Evolutionary conservation across 805 yeast genomes (phyloP).

Genomic region (Candida ascalaphidarum): DNA sequence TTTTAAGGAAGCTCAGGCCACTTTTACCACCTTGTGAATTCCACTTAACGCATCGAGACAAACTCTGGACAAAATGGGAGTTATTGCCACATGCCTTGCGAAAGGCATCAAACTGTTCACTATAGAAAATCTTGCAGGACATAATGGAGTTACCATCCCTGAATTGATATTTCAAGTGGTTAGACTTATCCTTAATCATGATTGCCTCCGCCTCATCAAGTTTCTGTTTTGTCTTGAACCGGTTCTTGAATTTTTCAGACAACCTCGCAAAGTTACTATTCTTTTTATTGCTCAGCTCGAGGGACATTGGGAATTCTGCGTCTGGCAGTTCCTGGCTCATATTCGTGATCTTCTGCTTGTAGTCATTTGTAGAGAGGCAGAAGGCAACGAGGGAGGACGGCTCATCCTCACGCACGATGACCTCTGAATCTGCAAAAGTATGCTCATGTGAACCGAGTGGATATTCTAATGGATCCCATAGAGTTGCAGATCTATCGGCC

Average conservation of each 20-base stretch:
- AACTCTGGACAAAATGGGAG: conserved; percentile 73
- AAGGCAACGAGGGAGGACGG: conserved; percentile 93
- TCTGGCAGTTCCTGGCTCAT: conserved; percentile 12
- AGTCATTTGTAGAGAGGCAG: conserved; percentile 81
- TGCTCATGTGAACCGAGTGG: conserved; percentile 80
- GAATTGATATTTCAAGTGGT: conserved; percentile 87
- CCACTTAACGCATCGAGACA: conserved; percentile 93
- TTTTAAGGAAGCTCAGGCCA: conserved; percentile 89
- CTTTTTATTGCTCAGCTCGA: conserved; percentile 23
- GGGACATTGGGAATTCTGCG: conserved; percentile 4
- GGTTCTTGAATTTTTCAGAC: conserved; percentile 32
- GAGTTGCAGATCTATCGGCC: conserved; percentile 94
- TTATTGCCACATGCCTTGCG: conserved; percentile 74
- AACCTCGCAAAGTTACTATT: conserved; percentile 28
- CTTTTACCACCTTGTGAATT: conserved; percentile 95
- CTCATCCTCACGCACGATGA: conserved; percentile 91
- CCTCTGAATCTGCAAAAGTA: conserved; percentile 87
- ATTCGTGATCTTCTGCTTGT: conserved; percentile 50
- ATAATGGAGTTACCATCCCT: conserved; percentile 75
- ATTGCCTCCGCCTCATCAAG: conserved; percentile 45
- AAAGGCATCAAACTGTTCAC: conserved; percentile 95
- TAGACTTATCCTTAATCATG: conserved; percentile 76
- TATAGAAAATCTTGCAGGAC: conserved; percentile 89
- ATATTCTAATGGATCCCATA: conserved; percentile 88
- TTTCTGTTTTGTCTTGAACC: conserved; percentile 9